Evolutionary conservation across 2,329 filamentous ascomycete species (phyloP).

Genomic region (Verticillium isaacii): DNA sequence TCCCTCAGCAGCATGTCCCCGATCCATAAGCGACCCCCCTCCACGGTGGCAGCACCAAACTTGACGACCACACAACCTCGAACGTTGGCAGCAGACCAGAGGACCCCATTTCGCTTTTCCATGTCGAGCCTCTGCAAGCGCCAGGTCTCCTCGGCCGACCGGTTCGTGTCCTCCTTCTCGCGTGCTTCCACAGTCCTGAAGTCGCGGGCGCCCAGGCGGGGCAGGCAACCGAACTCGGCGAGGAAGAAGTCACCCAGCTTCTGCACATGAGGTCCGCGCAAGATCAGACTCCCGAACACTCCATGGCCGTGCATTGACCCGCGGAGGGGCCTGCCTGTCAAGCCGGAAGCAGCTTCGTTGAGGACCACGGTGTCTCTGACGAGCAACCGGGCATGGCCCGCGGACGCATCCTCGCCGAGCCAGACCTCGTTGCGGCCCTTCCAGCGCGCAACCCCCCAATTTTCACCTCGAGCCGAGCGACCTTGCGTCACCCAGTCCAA

Average conservation of each 20-base stretch:
- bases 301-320: conserved; percentile 70
- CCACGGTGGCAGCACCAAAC: conserved; percentile 77
- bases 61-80: conserved; percentile 87
- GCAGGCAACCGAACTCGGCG: conserved; percentile 69
- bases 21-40: conserved; percentile 78
- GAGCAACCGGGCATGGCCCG: conserved; percentile 53
- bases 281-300: conserved; percentile 78
- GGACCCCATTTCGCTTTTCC: conserved; percentile 56
- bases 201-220: conserved; percentile 77
- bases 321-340: conserved; percentile 34
- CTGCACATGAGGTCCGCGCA: conserved; percentile 68
- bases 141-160: conserved; percentile 46
- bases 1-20: conserved; percentile 69
- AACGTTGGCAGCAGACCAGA: conserved; percentile 80
- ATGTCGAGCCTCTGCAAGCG: conserved; percentile 47
- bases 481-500: conserved; percentile 95
- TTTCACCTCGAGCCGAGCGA: conserved; percentile 76
- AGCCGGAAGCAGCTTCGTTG: conserved; percentile 41
- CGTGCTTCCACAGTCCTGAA: conserved; percentile 57
- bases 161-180: conserved; percentile 25
- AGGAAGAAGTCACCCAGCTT: conserved; percentile 70
- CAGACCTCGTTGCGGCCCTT: conserved; percentile 86
- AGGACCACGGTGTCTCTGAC: conserved; percentile 83
- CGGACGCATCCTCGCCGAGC: conserved; percentile 31
- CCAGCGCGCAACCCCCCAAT: conserved; percentile 81